Evolutionary conservation across 1,284 basidiomycete genomes (phyloP), one percentile per base, ranked within the genome.

Genomic region (Ustilago sp.): DNA sequence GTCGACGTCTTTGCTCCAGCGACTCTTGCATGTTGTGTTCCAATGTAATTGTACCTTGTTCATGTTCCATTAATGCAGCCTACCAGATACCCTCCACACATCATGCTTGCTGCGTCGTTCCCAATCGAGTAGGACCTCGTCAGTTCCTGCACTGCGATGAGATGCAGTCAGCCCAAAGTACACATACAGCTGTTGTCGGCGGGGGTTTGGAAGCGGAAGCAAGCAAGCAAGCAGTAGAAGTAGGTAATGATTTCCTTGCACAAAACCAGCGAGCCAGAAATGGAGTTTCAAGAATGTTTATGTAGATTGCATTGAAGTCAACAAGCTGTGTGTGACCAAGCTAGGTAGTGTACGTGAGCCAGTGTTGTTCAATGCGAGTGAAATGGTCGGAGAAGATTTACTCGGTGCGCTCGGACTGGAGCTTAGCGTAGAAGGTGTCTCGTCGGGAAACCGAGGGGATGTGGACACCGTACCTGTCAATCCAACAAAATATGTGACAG

Each of bases 381-480:
- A 17, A 11, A 7, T 32, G 39, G 11, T 32, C 28, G 6, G 17
- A n/a, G 17, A 35, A 11, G n/a, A n/a, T 36, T 64, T 78, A 78
- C 76, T 78, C 76, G 68, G 71, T 41, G 34, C 77, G 72, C 69
- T 81, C 68, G 41, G 77, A 60, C 69, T 82, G 81, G 63, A 81
- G 79, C 74, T 82, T 82, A 35, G 80, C 81, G 72, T 82, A 82
- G 74, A 73, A 82, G 48, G 71, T 72, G 63, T 82, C 81, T 28
- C 82, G 81, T 50, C 82, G 77, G 53, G 79, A 63, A 50, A 80
- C 79, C 31, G 78, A 73, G 54, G 82, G 82, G 36, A 83, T n/a
- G 81, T 83, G 82, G 23, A 83, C 68, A 53, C 76, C 80, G 81
- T 83, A 83, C 82, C 82, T 83, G 74, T 28, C 35, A 7, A 56